Evolutionary conservation across 306 rosid species (phyloP), one percentile per base, ranked within the genome.

Genomic region (Dryas drummondii): DNA sequence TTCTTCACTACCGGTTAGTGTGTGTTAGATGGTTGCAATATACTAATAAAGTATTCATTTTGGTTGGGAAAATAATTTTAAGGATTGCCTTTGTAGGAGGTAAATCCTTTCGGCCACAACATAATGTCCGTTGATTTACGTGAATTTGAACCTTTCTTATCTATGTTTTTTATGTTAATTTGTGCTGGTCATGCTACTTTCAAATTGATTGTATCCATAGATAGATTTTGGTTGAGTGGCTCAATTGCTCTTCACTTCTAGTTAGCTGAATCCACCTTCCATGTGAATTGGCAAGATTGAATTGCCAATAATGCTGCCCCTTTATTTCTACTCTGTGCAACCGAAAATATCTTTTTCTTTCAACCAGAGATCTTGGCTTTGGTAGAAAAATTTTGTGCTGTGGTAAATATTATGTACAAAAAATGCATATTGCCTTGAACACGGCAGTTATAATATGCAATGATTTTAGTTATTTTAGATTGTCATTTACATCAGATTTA

Each of bases 101-200:
- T 17, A 17, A 32, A 46, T 46, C 49, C 49, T 46, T 5, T 46
- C 49, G 4, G 49, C 49, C 49, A 5, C 6, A 4, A 5, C 6
- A 46, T 5, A n/a, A 63, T 63, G 22, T 41, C 48, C 49, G 49
- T 41, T 41, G 2, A 13, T 63, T 41, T 63, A 41, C 49, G 16
- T 63, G 26, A 41, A 62, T 12, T 60, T 60, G 66, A 60, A 57
- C 40, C 62, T 22, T 57, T 51, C 56, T 51, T 22, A 57, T 56
- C 61, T 19, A 3, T 56, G 61, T 54, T 54, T 9, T 32, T 56
- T 19, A 56, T 56, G 11, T 7, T 56, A 17, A 7, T 56, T 56
- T 32, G 10, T 59, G 3, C 65, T 12, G 16, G 9, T 32, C 45
- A 11, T 56, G 32, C 16, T 13, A 59, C n/a, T 10, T 22, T 27